Conservation (phyloP, 2,329 filamentous ascomycete genomes). For the Fusarium vanettenii region DNA sequence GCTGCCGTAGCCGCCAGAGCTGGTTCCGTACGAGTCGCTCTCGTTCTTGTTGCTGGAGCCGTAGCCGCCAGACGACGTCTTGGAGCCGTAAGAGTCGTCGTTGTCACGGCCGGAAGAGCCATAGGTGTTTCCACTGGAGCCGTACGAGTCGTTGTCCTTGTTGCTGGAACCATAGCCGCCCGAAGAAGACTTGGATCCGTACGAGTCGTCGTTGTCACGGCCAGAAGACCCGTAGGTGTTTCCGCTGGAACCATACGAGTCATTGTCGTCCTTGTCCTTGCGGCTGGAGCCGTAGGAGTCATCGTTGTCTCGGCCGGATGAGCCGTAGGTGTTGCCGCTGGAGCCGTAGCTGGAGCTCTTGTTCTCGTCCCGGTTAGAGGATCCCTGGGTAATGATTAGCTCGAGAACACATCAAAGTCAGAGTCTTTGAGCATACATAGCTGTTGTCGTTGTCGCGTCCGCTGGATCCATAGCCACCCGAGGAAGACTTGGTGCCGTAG, state of each 20-base stretch:
- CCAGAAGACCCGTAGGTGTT: not conserved
- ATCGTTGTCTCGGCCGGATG: not conserved
- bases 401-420: not conserved
- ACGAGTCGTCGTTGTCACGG: not conserved
- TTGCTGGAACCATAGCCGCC: not conserved
- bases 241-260: not conserved
- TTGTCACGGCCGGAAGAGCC: not conserved
- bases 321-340: constrained; percentile 3
- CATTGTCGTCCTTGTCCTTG: not conserved
- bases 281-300: not conserved
- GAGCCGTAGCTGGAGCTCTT: not conserved
- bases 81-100: not conserved
- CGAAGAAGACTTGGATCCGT: constrained; percentile 2
- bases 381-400: constrained; percentile 5
- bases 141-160: not conserved
- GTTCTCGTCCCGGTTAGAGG: constrained; percentile 15
- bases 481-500: not conserved
- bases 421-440: not conserved
- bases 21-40: constrained; percentile 12
- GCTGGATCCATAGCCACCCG: not conserved
- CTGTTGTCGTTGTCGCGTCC: constrained; percentile 7
- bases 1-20: not conserved
- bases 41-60: constrained; percentile 1
- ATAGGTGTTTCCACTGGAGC: not conserved
- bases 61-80: not conserved